Percentiles rank a stretch among this genome's conserved stretches.
Conservation (phyloP, 805 yeast species). For the Komagataella pseudopastoris region DNA sequence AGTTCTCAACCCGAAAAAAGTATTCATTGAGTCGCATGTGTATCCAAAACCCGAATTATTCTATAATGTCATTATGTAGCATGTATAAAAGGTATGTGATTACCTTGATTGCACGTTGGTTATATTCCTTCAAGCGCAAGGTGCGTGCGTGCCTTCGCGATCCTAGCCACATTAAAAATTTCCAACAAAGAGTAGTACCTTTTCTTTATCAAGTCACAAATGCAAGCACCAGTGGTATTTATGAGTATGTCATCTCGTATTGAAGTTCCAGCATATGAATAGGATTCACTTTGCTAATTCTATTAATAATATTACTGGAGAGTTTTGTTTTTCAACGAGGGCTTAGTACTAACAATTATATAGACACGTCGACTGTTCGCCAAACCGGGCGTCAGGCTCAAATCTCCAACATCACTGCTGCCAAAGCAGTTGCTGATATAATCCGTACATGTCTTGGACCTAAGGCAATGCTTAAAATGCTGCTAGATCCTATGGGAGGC, state of each 20-base stretch:
- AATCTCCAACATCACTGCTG: constrained; percentile 93
- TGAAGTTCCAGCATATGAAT: not conserved
- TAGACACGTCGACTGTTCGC: constrained; percentile 75
- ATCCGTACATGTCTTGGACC: constrained; percentile 98
- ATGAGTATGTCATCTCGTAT: constrained; percentile 30
- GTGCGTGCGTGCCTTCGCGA: not conserved
- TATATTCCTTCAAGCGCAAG: too few species aligned
- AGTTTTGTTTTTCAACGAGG: not conserved
- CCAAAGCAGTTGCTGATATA: constrained; percentile 98
- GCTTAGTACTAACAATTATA: constrained; percentile 5
- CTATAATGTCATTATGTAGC: too few species aligned
- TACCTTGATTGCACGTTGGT: too few species aligned
- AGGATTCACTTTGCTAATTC: not conserved
- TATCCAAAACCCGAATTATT: too few species aligned
- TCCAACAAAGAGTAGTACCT: not conserved
- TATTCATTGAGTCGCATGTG: too few species aligned
- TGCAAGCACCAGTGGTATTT: constrained; percentile 80
- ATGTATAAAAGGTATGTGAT: too few species aligned
- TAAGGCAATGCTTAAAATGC: constrained; percentile 97
- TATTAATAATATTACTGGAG: not conserved
- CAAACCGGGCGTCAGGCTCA: constrained; percentile 97
- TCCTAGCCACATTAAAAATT: not conserved
- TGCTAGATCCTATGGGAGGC: constrained; percentile 94
- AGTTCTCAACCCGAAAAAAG: too few species aligned
- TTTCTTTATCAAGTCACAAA: constrained; percentile 10